phyloP scores from a whole-genome alignment of 495 filamentous ascomycete genomes.

The Tuber calosporum region DNA sequence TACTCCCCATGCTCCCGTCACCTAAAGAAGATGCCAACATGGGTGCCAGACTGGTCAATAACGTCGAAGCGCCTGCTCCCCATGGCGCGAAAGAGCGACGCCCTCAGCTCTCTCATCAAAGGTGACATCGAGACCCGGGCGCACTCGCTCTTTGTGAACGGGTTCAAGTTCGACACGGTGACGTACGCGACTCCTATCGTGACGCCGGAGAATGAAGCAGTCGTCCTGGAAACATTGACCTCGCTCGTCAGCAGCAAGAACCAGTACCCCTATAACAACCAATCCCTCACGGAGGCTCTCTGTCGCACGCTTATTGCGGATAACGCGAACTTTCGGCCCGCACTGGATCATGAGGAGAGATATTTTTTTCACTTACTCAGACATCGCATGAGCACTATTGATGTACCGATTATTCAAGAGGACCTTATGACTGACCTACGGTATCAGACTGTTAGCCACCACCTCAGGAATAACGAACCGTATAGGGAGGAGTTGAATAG shows the following conservation, averaged over 20 bases:
- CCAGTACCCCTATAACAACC: not conserved
- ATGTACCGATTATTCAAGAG: not conserved
- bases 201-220: not conserved
- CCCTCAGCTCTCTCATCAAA: not conserved
- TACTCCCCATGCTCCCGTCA: not conserved
- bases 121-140: not conserved
- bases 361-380: not conserved
- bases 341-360: not conserved
- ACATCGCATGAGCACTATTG: not conserved
- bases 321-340: not conserved
- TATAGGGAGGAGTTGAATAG: not conserved
- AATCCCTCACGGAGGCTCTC: not conserved
- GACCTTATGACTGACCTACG: not conserved
- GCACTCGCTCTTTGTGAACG: not conserved
- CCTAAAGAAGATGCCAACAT: not conserved
- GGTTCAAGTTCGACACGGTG: not conserved
- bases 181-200: not conserved
- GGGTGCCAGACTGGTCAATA: not conserved
- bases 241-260: not conserved
- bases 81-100: not conserved
- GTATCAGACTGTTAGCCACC: not conserved
- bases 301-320: not conserved
- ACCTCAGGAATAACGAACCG: not conserved
- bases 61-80: not conserved
- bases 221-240: not conserved